phyloP scores from a whole-genome alignment of 2,329 filamentous ascomycete species.

The Sporothrix curviconia region DNA sequence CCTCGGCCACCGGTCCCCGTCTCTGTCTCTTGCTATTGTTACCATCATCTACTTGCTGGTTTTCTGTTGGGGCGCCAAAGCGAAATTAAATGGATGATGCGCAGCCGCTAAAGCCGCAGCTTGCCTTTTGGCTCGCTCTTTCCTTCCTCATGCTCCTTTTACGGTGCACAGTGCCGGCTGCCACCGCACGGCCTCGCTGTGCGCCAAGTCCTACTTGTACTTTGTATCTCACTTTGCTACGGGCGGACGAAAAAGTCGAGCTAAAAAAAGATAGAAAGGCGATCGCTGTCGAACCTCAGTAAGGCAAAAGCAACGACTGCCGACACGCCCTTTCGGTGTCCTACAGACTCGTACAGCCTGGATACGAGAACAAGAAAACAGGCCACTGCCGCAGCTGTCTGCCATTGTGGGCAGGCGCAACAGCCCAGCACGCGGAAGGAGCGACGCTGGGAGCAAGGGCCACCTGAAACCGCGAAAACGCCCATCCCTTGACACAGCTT shows the following conservation, averaged over 20 bases:
- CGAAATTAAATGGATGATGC: slow-evolving; percentile 2
- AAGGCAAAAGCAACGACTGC: not conserved
- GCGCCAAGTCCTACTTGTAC: too few species aligned
- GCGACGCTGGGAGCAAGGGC: not conserved
- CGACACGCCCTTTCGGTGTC: not conserved
- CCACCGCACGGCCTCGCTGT: not conserved
- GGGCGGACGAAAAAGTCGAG: not conserved
- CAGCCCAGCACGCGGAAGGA: not conserved
- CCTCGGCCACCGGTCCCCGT: slow-evolving; percentile 1
- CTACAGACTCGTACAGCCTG: too few species aligned
- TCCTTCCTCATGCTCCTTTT: not conserved
- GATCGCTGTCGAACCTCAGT: not conserved
- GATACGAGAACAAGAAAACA: not conserved
- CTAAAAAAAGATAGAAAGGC: not conserved
- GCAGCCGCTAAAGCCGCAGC: slow-evolving; percentile 10
- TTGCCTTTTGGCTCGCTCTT: not conserved
- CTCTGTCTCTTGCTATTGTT: not conserved
- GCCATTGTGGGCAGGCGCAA: not conserved
- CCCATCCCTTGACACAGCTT: slow-evolving; percentile 4
- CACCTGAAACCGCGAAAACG: slow-evolving; percentile 4
- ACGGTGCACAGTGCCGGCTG: not conserved
- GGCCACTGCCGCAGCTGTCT: too few species aligned
- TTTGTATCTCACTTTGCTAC: too few species aligned
- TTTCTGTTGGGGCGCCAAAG: not conserved
- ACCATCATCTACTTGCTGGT: not conserved